Base-by-base conservation (phyloP, 164 flowering plant species). In the Platanus orientalis region DNA sequence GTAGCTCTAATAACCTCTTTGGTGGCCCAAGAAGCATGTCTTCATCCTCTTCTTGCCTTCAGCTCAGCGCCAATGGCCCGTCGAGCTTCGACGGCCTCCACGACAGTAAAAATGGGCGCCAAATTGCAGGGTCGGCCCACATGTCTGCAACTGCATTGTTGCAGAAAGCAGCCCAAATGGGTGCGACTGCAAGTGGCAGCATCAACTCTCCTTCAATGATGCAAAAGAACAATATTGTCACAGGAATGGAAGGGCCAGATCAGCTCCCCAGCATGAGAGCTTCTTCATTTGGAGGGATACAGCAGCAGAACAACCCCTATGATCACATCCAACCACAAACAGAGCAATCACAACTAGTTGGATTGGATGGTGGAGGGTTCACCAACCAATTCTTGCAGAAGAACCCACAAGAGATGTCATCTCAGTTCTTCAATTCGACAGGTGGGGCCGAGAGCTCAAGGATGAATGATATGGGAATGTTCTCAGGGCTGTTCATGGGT, bases 101-200 rank as follows among this genome's bases (percentile, higher is more conserved):
- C 23, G 84, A 83, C 34, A 36, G 27, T 54, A 75, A 68, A 48
- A 54, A 7, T 13, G 59, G 62, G 7, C 54, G 54, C 0, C 66
- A 54, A 27, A 17, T 60, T 16, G 58, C 51, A 5, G 68, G 71
- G 20, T 42, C 47, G 2, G 71, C 76, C 0, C 70, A 60, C 54
- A 75, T 81, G 80, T 83, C 84, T 0, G 85, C 85, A 0, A 81
- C 88, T 0, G 88, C 85, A 0, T 65, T 81, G 74, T 54, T 83
- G 60, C 88, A 81, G 63, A 83, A 81, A 48, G 88, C 88, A 26
- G 88, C 88, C 2, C 88, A 77, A 60, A 83, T 83, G 82, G 85
- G 85, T 34, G 81, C 85, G 45, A 78, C 79, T 19, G 78, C 72
- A 1, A 77, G 80, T 42, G 65, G 32, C 14, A 69, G 20, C 36